Conservation (phyloP, 768 basidiomycete genomes). For the Brasilioporus rufonigricans region DNA sequence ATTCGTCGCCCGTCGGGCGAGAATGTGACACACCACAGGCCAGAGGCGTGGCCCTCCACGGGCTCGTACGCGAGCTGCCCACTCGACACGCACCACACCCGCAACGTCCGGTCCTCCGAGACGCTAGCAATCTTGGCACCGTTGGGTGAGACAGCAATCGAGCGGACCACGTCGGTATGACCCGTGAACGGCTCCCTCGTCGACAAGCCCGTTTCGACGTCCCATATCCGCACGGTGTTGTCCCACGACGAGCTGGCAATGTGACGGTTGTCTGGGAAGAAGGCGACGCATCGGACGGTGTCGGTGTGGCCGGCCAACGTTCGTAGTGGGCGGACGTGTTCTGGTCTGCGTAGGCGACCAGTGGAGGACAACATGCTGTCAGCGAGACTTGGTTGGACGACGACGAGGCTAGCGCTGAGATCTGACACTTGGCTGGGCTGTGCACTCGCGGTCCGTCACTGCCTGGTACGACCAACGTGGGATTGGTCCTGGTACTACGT, state of each 20-base stretch:
- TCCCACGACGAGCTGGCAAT: conserved; percentile 27
- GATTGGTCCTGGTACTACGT: neutral
- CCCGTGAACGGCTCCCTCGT: conserved; percentile 19
- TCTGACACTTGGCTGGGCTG: neutral
- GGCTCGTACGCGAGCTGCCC: conserved; percentile 24
- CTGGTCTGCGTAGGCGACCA: conserved; percentile 21
- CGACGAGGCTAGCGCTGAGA: neutral
- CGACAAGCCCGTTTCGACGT: conserved; percentile 18
- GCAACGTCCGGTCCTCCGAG: conserved; percentile 29
- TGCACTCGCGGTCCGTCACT: too few relatives aligned
- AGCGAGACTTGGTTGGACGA: too few relatives aligned
- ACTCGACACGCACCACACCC: conserved; percentile 26
- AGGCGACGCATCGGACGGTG: conserved; percentile 26
- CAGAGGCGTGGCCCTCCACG: conserved; percentile 25
- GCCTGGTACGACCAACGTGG: neutral
- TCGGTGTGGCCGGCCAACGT: conserved; percentile 34
- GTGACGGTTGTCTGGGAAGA: conserved; percentile 28
- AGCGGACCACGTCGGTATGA: conserved; percentile 29
- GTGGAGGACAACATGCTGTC: conserved; percentile 23
- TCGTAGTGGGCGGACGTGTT: conserved; percentile 23
- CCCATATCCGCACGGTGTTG: conserved; percentile 28
- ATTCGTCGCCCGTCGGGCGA: conserved; percentile 31
- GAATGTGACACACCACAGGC: conserved; percentile 31
- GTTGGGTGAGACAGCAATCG: conserved; percentile 30
- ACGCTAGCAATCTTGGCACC: conserved; percentile 27